Percentiles rank a stretch among this genome's conserved stretches.
phyloP scores from a whole-genome alignment of 83 land plant genomes.

The Picea abies region DNA sequence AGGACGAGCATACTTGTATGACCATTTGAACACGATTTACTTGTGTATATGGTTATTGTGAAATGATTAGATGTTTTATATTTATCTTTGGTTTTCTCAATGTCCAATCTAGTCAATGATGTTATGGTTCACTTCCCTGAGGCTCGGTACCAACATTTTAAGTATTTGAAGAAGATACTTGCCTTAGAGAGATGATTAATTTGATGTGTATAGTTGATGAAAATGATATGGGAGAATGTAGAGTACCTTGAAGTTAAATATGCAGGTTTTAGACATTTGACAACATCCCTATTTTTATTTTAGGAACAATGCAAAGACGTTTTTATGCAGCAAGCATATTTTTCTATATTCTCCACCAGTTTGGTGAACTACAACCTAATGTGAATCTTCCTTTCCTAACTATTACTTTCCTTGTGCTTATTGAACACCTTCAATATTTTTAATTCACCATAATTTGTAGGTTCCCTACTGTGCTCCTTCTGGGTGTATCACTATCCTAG shows the following conservation, averaged over 20 bases:
- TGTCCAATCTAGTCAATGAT: not conserved
- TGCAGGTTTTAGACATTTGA: not conserved
- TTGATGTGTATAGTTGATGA: no score
- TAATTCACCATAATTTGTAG: not conserved
- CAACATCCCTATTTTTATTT: conserved; percentile 13
- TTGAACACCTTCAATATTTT: not conserved
- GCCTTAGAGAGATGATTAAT: not conserved
- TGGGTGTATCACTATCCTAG: no score
- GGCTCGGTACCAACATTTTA: no score
- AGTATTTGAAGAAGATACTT: not conserved
- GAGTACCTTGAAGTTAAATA: not conserved
- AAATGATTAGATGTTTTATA: not conserved
- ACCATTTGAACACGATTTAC: not conserved
- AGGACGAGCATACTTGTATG: conserved; percentile 96
- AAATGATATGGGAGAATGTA: not conserved
- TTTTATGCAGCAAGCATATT: conserved; percentile 98
- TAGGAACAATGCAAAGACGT: conserved; percentile 96
- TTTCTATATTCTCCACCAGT: conserved; percentile 90
- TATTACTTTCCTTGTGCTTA: not conserved
- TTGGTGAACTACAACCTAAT: conserved; percentile 93
- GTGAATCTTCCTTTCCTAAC: conserved; percentile 15
- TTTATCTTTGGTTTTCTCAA: not conserved
- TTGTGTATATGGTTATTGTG: not conserved
- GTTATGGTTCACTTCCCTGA: not conserved
- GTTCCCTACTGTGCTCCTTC: not conserved